A percentile compares a stretch with the other conserved stretches of the same genome.
phyloP scores from a whole-genome alignment of 164 flowering plant species.

The Euptelea pleiosperma region DNA sequence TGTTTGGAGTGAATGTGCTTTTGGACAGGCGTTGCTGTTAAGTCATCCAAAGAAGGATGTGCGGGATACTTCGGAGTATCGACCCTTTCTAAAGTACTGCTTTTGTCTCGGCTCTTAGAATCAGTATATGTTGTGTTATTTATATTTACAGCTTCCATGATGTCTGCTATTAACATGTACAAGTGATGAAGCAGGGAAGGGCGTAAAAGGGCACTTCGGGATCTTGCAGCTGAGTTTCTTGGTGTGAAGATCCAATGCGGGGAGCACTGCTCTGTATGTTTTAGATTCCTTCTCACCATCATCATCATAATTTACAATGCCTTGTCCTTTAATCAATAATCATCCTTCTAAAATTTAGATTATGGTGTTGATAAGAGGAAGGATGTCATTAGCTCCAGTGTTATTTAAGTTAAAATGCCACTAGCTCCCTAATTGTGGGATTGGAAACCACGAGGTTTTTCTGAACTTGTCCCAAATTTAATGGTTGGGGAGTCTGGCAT shows the following conservation, averaged over 20 bases:
- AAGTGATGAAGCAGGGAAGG: conserved; percentile 47
- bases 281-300: conserved; percentile 4
- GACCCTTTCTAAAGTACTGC: conserved; percentile 58
- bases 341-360: too few relatives aligned
- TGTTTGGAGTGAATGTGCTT: conserved; percentile 7
- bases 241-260: conserved; percentile 77
- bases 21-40: conserved; percentile 61
- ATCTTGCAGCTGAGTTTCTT: conserved; percentile 73
- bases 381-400: too few relatives aligned
- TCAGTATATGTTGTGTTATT: too few relatives aligned
- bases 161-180: conserved; percentile 1
- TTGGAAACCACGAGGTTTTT: too few relatives aligned
- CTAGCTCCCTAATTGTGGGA: too few relatives aligned
- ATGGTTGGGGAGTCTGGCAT: too few relatives aligned
- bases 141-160: too few relatives aligned
- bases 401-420: too few relatives aligned
- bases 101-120: conserved; percentile 3
- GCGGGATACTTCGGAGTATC: conserved; percentile 80
- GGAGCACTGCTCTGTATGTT: conserved; percentile 87
- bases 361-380: too few relatives aligned
- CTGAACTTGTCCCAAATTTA: too few relatives aligned
- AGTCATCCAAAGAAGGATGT: conserved; percentile 82
- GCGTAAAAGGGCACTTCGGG: conserved; percentile 58
- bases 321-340: too few relatives aligned
- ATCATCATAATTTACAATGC: not conserved